Evolutionary conservation across 345 rosid genomes (phyloP).

Genomic region (Hypericum androsaemum): DNA sequence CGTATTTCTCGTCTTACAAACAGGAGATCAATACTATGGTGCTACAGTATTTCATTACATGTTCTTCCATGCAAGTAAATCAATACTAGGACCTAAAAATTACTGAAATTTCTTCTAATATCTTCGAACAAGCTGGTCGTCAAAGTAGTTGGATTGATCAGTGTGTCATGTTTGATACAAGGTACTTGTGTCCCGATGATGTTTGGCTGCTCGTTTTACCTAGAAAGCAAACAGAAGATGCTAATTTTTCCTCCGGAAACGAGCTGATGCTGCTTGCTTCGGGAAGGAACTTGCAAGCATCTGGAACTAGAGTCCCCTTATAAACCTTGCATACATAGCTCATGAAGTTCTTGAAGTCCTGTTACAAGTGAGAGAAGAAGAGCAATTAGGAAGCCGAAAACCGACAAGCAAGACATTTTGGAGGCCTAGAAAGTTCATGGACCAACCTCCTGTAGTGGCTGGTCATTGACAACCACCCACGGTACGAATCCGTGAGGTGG

Average conservation of each 20-base stretch:
- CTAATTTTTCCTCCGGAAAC: constrained; percentile 6
- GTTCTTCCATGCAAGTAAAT: too few relatives aligned
- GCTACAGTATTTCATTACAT: too few relatives aligned
- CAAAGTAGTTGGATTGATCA: too few relatives aligned
- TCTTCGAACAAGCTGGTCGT: too few relatives aligned
- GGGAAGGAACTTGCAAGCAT: constrained; percentile 11
- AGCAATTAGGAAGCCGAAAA: background rate
- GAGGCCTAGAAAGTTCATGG: background rate
- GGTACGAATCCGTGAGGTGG: background rate
- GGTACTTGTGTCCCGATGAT: too few relatives aligned
- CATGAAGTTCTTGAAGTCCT: background rate
- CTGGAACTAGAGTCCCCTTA: background rate
- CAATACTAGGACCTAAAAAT: too few relatives aligned
- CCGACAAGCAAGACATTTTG: background rate
- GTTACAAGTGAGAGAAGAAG: background rate
- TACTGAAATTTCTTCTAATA: too few relatives aligned
- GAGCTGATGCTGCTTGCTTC: background rate
- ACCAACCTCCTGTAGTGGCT: background rate
- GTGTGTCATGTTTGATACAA: too few relatives aligned
- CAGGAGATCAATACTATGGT: too few relatives aligned
- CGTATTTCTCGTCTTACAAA: too few relatives aligned
- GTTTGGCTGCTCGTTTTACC: constrained; percentile 10
- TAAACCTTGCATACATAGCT: background rate
- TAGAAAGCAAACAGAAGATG: constrained; percentile 13
- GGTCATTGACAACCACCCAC: background rate